Evolutionary conservation across 2,329 filamentous ascomycete species (phyloP).

Genomic region (Clarireedia homoeocarpa): DNA sequence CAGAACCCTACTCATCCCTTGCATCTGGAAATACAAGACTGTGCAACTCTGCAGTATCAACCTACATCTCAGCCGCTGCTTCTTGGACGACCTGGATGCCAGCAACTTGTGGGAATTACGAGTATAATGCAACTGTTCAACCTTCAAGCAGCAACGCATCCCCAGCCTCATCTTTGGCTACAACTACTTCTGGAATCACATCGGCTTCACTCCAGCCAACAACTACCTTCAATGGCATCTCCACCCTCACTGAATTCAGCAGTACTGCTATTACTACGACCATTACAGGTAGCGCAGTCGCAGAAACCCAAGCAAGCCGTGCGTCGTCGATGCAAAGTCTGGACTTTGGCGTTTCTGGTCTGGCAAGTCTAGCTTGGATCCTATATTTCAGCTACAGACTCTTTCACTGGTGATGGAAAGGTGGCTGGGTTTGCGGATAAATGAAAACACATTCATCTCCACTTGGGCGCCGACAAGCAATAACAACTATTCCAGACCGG

Average conservation of each 20-base stretch:
- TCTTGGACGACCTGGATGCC: constrained; percentile 5
- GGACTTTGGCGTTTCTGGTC: neutral
- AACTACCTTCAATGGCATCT: neutral
- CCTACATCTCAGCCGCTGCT: neutral
- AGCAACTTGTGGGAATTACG: constrained; percentile 1
- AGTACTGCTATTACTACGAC: constrained; percentile 5
- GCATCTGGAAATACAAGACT: constrained; percentile 1
- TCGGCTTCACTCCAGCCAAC: neutral
- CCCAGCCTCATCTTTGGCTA: neutral
- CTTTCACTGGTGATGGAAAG: neutral
- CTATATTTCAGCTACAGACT: constrained; percentile 3
- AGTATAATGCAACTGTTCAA: neutral
- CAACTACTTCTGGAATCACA: neutral
- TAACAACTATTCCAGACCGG: too few species aligned
- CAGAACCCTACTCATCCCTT: neutral
- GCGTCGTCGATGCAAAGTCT: neutral
- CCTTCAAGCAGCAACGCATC: neutral
- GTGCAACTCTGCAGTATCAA: constrained; percentile 1
- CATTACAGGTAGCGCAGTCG: neutral
- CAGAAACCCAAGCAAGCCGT: constrained; percentile 1
- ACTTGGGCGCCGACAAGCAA: too few species aligned
- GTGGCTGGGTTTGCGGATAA: neutral
- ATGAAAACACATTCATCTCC: too few species aligned
- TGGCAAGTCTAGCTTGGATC: constrained; percentile 1
- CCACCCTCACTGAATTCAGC: constrained; percentile 4